Conservation (phyloP, 331 rosid genomes). For the Acacia pycnantha region DNA sequence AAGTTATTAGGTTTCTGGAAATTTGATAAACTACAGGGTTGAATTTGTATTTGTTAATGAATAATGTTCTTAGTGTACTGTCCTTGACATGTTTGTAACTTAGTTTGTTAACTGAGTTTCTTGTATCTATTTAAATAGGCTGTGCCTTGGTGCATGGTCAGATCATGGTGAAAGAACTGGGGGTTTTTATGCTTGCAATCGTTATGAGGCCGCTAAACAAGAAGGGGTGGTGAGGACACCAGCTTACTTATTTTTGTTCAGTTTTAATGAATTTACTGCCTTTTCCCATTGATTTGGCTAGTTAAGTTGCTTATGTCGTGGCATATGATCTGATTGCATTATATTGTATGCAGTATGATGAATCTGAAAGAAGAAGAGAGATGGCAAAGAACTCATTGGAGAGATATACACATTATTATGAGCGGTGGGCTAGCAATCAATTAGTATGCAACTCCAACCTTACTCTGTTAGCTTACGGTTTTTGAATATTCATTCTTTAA, state of each 20-base stretch:
- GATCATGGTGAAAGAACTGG: slow-evolving; percentile 86
- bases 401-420: slow-evolving; percentile 77
- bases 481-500: slow-evolving; percentile 2
- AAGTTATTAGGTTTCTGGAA: background rate
- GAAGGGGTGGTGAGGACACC: slow-evolving; percentile 71
- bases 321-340: slow-evolving; percentile 19
- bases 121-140: slow-evolving; percentile 44
- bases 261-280: slow-evolving; percentile 16
- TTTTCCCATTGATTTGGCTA: slow-evolving; percentile 4
- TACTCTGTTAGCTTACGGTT: slow-evolving; percentile 14
- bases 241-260: slow-evolving; percentile 5
- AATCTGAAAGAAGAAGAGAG: slow-evolving; percentile 58
- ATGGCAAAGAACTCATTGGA: slow-evolving; percentile 66
- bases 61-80: background rate
- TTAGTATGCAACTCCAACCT: slow-evolving; percentile 34
- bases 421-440: slow-evolving; percentile 86
- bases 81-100: background rate
- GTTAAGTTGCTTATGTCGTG: slow-evolving; percentile 12
- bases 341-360: slow-evolving; percentile 50
- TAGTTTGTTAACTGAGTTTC: slow-evolving; percentile 9
- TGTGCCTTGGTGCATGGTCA: slow-evolving; percentile 80
- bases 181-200: slow-evolving; percentile 84
- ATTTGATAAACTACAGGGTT: background rate
- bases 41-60: background rate
- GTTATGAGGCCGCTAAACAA: slow-evolving; percentile 76